phyloP scores from a whole-genome alignment of 305 asterid species.

The Fraxinus sp. region DNA sequence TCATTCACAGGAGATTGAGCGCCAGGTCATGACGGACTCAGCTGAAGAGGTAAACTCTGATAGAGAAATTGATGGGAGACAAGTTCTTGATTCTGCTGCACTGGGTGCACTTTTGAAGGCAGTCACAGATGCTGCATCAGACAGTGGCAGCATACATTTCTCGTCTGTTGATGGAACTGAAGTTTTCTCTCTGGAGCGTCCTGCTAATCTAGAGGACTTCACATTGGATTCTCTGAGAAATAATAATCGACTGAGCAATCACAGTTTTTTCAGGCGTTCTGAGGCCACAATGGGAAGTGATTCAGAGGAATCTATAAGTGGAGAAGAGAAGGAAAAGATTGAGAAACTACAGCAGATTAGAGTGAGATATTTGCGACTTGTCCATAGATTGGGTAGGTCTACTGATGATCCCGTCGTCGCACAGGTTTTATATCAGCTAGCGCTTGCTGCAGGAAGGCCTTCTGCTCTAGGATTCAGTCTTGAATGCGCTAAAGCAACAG shows the following conservation, averaged over 20 bases:
- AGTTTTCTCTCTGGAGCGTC: conserved; percentile 18
- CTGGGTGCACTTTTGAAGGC: conserved; percentile 24
- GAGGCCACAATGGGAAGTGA: conserved; percentile 14
- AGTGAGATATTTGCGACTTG: conserved; percentile 50
- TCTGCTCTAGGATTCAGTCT: conserved; percentile 32
- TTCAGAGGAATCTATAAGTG: conserved; percentile 31
- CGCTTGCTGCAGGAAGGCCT: conserved; percentile 38
- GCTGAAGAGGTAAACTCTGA: conserved; percentile 33
- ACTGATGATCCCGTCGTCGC: conserved; percentile 48
- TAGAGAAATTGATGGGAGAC: conserved; percentile 25
- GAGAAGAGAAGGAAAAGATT: conserved; percentile 40
- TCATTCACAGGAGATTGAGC: conserved; percentile 37
- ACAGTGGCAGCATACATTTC: conserved; percentile 17
- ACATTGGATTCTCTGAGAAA: conserved; percentile 23
- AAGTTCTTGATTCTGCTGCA: conserved; percentile 29
- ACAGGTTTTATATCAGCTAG: conserved; percentile 41
- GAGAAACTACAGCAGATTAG: conserved; percentile 44
- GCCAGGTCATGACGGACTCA: conserved; percentile 26
- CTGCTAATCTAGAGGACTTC: conserved; percentile 23
- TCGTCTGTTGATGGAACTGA: conserved; percentile 32
- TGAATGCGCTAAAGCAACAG: conserved; percentile 37
- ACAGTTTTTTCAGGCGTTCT: conserved; percentile 7
- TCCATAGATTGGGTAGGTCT: conserved; percentile 42
- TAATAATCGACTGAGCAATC: conserved; percentile 20
- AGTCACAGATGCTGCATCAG: conserved; percentile 29